A percentile compares a stretch with the other conserved stretches of the same genome.
phyloP scores from a whole-genome alignment of 2,329 filamentous ascomycete species.

The Fusarium concolor region DNA sequence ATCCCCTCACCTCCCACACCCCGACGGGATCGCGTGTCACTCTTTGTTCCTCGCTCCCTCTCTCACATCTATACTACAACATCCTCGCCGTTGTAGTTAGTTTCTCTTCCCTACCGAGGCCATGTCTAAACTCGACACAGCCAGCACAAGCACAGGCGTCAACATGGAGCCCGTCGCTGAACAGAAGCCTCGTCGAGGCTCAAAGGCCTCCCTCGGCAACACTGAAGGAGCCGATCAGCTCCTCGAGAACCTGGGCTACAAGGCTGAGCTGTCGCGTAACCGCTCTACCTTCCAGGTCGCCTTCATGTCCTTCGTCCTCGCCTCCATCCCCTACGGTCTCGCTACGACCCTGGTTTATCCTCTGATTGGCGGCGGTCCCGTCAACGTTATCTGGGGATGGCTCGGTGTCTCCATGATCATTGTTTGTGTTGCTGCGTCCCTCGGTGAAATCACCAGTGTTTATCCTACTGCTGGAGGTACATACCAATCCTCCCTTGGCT shows the following conservation, averaged over 20 bases:
- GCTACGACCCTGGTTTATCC: conserved; percentile 77
- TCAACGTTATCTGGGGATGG: conserved; percentile 80
- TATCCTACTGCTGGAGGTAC: conserved; percentile 79
- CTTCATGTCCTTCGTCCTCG: conserved; percentile 82
- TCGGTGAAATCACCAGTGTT: conserved; percentile 80
- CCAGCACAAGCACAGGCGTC: conserved; percentile 29
- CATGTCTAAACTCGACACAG: conserved; percentile 42
- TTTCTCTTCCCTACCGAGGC: conserved; percentile 4
- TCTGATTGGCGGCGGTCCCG: conserved; percentile 72
- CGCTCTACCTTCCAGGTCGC: conserved; percentile 76
- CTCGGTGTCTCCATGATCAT: conserved; percentile 75
- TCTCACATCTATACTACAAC: background rate
- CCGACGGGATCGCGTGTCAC: conserved; percentile 1
- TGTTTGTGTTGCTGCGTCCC: conserved; percentile 75
- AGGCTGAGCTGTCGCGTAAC: conserved; percentile 71
- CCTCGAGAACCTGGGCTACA: conserved; percentile 74
- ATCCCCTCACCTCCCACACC: conserved; percentile 1
- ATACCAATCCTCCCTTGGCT: background rate
- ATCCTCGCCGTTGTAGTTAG: background rate
- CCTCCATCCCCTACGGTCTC: conserved; percentile 79
- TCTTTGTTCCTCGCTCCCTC: background rate
- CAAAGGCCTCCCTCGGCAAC: conserved; percentile 39
- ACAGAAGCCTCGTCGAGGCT: conserved; percentile 44
- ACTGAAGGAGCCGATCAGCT: conserved; percentile 68
- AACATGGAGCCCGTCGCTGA: conserved; percentile 39